Percentiles rank a stretch among this genome's conserved stretches.
These are phyloP conservation scores for Suhomyces kilbournensis DNA, from an alignment of 805 yeast genomes.

Conservation along the genomic window DNA sequence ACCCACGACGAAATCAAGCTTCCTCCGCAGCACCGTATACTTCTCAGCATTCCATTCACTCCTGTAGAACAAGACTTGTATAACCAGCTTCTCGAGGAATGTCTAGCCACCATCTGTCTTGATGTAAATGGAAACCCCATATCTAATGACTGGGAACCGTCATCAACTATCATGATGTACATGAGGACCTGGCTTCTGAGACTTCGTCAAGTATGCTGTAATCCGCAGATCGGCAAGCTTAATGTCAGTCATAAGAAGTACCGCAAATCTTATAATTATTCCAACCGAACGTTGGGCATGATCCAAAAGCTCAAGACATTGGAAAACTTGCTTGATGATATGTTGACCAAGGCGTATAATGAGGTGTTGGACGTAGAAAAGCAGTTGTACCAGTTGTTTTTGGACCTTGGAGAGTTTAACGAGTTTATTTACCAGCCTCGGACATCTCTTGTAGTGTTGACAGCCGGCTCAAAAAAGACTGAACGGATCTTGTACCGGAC, in stretches of 20 bases:
- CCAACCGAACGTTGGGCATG: constrained; percentile 15
- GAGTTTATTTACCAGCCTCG: constrained; percentile 57
- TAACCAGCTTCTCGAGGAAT: constrained; percentile 57
- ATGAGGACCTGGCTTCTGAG: constrained; percentile 68
- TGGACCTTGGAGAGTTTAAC: constrained; percentile 65
- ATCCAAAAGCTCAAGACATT: constrained; percentile 42
- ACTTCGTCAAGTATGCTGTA: constrained; percentile 79
- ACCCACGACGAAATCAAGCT: constrained; percentile 72
- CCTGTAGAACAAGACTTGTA: constrained; percentile 86
- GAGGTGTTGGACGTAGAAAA: constrained; percentile 50
- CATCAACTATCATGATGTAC: constrained; percentile 36
- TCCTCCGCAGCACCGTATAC: constrained; percentile 73
- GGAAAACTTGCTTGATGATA: constrained; percentile 63
- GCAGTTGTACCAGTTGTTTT: constrained; percentile 37
- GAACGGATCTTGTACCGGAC: constrained; percentile 24
- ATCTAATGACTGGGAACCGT: constrained; percentile 47
- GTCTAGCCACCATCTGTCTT: constrained; percentile 54
- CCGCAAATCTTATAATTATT: constrained; percentile 14
- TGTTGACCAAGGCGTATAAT: constrained; percentile 56
- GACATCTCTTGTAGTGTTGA: constrained; percentile 49
- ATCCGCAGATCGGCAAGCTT: constrained; percentile 53
- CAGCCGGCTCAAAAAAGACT: constrained; percentile 31
- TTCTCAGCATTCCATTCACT: constrained; percentile 72
- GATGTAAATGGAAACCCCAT: constrained; percentile 51
- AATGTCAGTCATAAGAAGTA: constrained; percentile 22